These are phyloP conservation scores for Polychaeton citri DNA, from an alignment of 2,329 filamentous ascomycete species.

Conservation along the genomic window DNA sequence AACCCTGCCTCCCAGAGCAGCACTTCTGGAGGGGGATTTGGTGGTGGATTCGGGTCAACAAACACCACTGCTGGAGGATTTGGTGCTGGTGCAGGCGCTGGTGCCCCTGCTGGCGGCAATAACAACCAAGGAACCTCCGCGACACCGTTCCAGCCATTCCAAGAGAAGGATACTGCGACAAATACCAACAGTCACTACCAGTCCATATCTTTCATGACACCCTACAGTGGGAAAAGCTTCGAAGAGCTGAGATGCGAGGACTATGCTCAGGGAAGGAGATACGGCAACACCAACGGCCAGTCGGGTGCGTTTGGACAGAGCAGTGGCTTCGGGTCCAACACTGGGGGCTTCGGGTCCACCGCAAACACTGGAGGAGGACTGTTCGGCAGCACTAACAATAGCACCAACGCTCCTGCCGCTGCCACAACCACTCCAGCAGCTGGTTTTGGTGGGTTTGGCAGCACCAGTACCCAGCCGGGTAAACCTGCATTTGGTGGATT, in stretches of 20 bases:
- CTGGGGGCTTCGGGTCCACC: conserved; percentile 23
- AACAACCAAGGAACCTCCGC: conserved; percentile 53
- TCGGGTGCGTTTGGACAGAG: conserved; percentile 67
- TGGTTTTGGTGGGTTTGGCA: conserved; percentile 19
- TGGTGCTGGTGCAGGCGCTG: conserved; percentile 22
- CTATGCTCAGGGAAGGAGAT: conserved; percentile 74
- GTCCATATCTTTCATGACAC: conserved; percentile 63
- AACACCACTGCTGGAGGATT: conserved; percentile 11
- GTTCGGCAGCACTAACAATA: conserved; percentile 17
- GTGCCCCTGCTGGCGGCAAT: conserved; percentile 32
- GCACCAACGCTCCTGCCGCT: conserved; percentile 3
- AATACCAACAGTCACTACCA: conserved; percentile 56
- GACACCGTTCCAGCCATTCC: conserved; percentile 51
- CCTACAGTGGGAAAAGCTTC: conserved; percentile 82
- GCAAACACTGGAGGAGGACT: conserved; percentile 17
- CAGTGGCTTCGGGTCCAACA: conserved; percentile 40
- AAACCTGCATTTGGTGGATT: conserved; percentile 14
- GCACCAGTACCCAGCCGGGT: conserved; percentile 5
- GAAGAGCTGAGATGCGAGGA: conserved; percentile 58
- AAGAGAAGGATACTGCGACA: conserved; percentile 58
- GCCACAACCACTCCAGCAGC: conserved; percentile 3
- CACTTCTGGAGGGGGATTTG: conserved; percentile 8
- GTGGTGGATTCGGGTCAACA: conserved; percentile 26
- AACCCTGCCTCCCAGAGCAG: conserved; percentile 26
- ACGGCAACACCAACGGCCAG: conserved; percentile 69